Evolutionary conservation across 352 stramenopile species (phyloP).

Genomic region (Aphanomyces invadans): DNA sequence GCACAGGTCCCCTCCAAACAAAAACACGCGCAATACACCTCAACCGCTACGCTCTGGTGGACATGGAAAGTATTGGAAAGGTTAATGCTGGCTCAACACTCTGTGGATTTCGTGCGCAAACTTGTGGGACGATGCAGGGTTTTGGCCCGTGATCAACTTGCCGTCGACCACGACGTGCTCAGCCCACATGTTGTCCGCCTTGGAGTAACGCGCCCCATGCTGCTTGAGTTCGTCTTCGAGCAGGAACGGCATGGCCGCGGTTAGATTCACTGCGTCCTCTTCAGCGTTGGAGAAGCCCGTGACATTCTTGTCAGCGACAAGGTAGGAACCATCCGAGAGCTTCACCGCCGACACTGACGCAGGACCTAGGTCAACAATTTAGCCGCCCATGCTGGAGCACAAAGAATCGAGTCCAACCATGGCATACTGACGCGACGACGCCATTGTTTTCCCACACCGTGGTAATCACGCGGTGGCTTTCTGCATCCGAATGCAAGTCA

Average conservation of each 20-base stretch:
- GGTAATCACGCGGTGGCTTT: constrained; percentile 40
- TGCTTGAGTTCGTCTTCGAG: constrained; percentile 50
- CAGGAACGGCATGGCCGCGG: constrained; percentile 40
- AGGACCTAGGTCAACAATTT: no score
- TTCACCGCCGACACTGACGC: constrained; percentile 28
- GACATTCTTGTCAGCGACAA: constrained; percentile 42
- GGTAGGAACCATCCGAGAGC: constrained; percentile 31
- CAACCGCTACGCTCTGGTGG: no score
- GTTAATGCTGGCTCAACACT: neutral
- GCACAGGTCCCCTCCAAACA: no score
- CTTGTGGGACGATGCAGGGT: constrained; percentile 32
- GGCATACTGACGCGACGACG: constrained; percentile 46
- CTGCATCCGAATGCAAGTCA: constrained; percentile 39
- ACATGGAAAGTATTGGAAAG: no score
- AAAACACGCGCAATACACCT: no score
- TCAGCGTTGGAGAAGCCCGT: constrained; percentile 60
- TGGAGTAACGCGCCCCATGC: constrained; percentile 46
- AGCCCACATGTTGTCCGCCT: constrained; percentile 36
- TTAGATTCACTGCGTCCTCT: constrained; percentile 40
- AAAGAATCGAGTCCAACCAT: no score
- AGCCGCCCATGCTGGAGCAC: no score
- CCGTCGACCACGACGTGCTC: constrained; percentile 45
- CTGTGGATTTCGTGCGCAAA: neutral
- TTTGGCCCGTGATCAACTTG: constrained; percentile 65
- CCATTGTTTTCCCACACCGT: constrained; percentile 34